phyloP scores from a whole-genome alignment of 2,329 filamentous ascomycete genomes.

The Ophiostoma angusticollis region DNA sequence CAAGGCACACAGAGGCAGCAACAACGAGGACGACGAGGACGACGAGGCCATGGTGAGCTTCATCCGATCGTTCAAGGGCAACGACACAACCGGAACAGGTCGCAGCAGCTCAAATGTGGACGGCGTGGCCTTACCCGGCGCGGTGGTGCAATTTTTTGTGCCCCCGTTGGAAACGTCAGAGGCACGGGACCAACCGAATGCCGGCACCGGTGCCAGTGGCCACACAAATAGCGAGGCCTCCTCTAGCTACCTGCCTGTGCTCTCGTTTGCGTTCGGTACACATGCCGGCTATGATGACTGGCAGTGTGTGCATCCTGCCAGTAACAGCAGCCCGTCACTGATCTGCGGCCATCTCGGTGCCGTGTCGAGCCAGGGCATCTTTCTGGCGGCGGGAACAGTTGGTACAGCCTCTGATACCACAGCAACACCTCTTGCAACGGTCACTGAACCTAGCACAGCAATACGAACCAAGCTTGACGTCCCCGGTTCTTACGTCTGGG shows the following conservation, averaged over 20 bases:
- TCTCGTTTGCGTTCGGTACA: conserved; percentile 11
- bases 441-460: too few relatives aligned
- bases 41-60: conserved; percentile 42
- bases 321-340: conserved; percentile 8
- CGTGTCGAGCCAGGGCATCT: conserved; percentile 47
- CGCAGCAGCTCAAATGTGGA: conserved; percentile 15
- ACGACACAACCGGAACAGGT: conserved; percentile 13
- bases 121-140: conserved; percentile 49
- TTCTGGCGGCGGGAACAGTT: conserved; percentile 24
- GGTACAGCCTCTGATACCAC: background rate
- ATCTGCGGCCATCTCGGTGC: conserved; percentile 43
- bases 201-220: background rate
- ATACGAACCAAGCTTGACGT: conserved; percentile 34
- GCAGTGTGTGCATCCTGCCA: background rate
- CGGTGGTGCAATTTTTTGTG: conserved; percentile 54
- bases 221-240: too few relatives aligned
- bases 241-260: too few relatives aligned
- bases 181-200: background rate
- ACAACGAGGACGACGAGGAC: conserved; percentile 29
- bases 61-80: conserved; percentile 35
- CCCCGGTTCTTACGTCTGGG: conserved; percentile 26
- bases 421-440: too few relatives aligned
- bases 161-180: conserved; percentile 5
- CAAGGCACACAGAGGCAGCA: too few relatives aligned
- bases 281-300: conserved; percentile 4